Conservation (phyloP, 2,329 filamentous ascomycete genomes). For the Basipetospora chlamydospora region DNA sequence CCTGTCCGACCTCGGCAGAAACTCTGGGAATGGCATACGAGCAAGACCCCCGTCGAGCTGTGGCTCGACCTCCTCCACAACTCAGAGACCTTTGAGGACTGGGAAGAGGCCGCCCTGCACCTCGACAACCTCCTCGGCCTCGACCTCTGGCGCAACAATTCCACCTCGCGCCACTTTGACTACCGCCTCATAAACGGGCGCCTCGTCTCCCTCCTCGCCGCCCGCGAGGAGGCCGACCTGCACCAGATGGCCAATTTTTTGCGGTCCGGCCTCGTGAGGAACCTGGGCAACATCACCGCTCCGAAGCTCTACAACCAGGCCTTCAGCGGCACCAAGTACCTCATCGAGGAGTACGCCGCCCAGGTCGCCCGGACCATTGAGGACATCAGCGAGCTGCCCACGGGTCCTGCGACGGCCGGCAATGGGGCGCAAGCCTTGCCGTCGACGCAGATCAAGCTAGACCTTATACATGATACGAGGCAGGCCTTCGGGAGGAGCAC, state of each 20-base stretch:
- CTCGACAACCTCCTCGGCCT: conserved; percentile 72
- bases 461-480: conserved; percentile 73
- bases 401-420: conserved; percentile 18
- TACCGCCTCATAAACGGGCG: conserved; percentile 71
- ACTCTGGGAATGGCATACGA: conserved; percentile 40
- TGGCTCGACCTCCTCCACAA: conserved; percentile 51
- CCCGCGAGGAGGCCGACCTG: conserved; percentile 57
- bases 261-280: conserved; percentile 65
- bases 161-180: conserved; percentile 70
- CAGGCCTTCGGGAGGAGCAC: conserved; percentile 80
- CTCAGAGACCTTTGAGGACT: conserved; percentile 65
- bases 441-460: conserved; percentile 65
- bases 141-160: conserved; percentile 74
- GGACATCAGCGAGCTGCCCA: conserved; percentile 56
- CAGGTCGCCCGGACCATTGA: conserved; percentile 71
- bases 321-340: conserved; percentile 74
- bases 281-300: conserved; percentile 73
- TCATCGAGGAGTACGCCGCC: conserved; percentile 84
- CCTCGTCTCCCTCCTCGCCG: conserved; percentile 53
- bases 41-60: conserved; percentile 47
- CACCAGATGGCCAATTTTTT: conserved; percentile 64
- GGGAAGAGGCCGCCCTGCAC: conserved; percentile 69
- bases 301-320: conserved; percentile 71
- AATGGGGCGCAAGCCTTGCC: conserved; percentile 24
- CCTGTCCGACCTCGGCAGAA: conserved; percentile 1